phyloP scores from a whole-genome alignment of 306 rosid genomes.

The Acacia acuminata region DNA sequence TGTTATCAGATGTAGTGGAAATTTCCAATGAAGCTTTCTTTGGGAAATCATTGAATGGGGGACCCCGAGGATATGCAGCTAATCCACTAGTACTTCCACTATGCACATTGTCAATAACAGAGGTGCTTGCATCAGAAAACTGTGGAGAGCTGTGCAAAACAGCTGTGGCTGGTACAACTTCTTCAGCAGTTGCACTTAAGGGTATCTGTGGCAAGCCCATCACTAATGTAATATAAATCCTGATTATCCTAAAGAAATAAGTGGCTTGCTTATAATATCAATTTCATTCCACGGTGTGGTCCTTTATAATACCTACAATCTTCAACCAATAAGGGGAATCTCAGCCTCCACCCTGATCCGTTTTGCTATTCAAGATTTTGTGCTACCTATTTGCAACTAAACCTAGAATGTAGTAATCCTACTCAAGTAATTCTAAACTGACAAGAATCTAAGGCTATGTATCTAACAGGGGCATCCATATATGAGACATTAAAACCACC shows the following conservation, averaged over 20 bases:
- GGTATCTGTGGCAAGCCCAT: conserved; percentile 95
- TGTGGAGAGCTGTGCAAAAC: conserved; percentile 58
- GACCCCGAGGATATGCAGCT: conserved; percentile 44
- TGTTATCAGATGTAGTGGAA: conserved; percentile 49
- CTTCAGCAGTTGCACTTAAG: conserved; percentile 57
- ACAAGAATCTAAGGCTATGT: conserved; percentile 46
- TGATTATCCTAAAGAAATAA: conserved; percentile 18
- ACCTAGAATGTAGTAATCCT: conserved; percentile 26
- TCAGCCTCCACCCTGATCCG: conserved; percentile 23
- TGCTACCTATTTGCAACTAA: conserved; percentile 33
- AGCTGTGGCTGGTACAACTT: conserved; percentile 44
- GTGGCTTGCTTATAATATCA: conserved; percentile 21
- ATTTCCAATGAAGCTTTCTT: conserved; percentile 51
- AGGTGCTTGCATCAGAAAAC: conserved; percentile 56
- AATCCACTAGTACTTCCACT: conserved; percentile 40
- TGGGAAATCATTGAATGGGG: conserved; percentile 59
- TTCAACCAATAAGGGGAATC: neutral
- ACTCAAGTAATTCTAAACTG: conserved; percentile 32
- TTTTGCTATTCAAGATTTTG: conserved; percentile 12
- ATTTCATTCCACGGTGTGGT: conserved; percentile 24
- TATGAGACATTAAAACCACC: conserved; percentile 44
- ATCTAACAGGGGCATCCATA: conserved; percentile 59
- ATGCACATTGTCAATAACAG: conserved; percentile 50
- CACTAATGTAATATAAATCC: conserved; percentile 27
- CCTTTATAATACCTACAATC: conserved; percentile 10